These are phyloP conservation scores for Lablab purpureus DNA, from an alignment of 306 rosid species.

Conservation along the genomic window DNA sequence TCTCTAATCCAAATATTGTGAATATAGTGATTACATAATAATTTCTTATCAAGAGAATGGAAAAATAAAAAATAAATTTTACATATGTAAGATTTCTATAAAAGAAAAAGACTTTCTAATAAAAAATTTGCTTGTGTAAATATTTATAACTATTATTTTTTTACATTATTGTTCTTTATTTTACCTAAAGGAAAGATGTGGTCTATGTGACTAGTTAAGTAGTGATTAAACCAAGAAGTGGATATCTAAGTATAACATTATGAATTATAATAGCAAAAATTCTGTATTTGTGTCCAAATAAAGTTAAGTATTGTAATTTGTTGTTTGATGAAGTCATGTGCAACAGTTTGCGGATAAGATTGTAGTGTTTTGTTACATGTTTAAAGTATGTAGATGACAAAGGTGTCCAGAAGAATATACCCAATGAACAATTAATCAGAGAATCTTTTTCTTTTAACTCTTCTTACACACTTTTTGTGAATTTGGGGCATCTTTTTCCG, in stretches of 20 bases:
- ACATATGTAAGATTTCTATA: neutral
- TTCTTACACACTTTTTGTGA: conserved; percentile 9
- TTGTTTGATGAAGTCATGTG: neutral
- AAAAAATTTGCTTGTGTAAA: neutral
- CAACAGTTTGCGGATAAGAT: neutral
- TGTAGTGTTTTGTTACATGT: neutral
- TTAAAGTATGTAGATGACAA: neutral
- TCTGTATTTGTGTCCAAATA: no score
- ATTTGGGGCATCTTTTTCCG: conserved; percentile 3
- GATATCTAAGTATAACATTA: no score
- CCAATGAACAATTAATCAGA: neutral
- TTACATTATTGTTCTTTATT: neutral
- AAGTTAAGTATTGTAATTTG: neutral
- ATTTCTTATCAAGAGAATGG: no score
- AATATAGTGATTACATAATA: no score
- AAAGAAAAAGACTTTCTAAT: neutral
- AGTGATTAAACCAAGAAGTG: neutral
- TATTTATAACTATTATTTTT: neutral
- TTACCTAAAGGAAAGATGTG: neutral
- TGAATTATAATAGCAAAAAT: no score
- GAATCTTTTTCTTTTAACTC: neutral
- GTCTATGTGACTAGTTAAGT: neutral
- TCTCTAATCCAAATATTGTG: no score
- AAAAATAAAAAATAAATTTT: neutral
- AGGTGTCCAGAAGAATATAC: conserved; percentile 16